Base-by-base conservation (phyloP, 441 rosid genomes). In the Arabidopsis lyrata region DNA sequence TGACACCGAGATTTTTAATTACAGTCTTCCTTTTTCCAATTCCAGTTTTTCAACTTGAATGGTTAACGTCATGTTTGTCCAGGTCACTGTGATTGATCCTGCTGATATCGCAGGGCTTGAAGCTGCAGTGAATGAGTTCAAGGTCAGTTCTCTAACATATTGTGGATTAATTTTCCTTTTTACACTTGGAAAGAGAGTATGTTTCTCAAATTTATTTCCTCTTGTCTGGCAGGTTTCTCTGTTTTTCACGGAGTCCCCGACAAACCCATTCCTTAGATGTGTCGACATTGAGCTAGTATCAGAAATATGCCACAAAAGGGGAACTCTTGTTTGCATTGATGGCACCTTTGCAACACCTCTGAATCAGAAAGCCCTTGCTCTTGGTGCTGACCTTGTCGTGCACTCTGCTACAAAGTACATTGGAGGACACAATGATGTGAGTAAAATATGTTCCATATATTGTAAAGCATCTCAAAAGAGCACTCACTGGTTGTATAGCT, bases 321-420 rank as follows among this genome's bases (percentile, higher is more conserved):
- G 97, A 72, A 88, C 97, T 56, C 76, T 93, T 70, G 98, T 95
- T 59, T 95, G 99, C 86, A 85, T 95, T 27, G 99, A 95, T 81
- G 99, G 99, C 71, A 95, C 99, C 74, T 95, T 95, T 81, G 99
- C 99, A 35, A 93, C 98, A 67, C 96, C 98, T 78, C 78, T 95
- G 75, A 95, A 95, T 80, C 99, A 95, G 80, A 95, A 93, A 83
- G 95, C 93, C 20, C 91, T 95, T 73, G 85, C 94, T 35, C 86
- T 90, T 73, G 99, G 99, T 60, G 97, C 99, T 76, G 99, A 95
- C 87, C 92, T 95, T 81, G 82, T 90, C 59, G 77, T 95, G 72
- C 99, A 95, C 79, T 95, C 99, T 72, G 89, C 88, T 66, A 93
- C 99, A 52, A 95, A 95, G 77, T 95, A 83, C 81, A 90, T 95